phyloP scores from a whole-genome alignment of 2,329 filamentous ascomycete genomes.

The Trichophyton mentagrophytes region DNA sequence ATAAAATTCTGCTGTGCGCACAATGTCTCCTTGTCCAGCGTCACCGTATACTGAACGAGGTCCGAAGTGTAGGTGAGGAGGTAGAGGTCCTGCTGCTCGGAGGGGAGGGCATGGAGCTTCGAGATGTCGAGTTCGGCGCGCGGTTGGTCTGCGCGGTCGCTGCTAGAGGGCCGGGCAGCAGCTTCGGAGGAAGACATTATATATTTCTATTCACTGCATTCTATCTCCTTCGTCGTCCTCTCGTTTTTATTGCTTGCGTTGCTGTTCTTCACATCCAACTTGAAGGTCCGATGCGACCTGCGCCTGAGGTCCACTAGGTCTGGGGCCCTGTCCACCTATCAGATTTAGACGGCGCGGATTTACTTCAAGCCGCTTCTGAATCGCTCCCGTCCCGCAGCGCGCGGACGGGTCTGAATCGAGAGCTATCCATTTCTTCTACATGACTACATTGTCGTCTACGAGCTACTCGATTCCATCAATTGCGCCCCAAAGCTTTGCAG shows the following conservation, averaged over 20 bases:
- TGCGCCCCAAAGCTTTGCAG: neutral
- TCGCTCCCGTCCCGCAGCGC: too few species aligned
- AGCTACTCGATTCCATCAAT: neutral
- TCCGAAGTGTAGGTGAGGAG: constrained; percentile 78
- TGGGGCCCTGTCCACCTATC: too few species aligned
- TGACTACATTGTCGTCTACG: neutral
- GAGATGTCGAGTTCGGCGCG: constrained; percentile 64
- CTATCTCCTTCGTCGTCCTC: neutral
- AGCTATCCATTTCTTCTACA: neutral
- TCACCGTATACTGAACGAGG: constrained; percentile 64
- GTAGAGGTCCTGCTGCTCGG: constrained; percentile 92
- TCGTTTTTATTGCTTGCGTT: neutral
- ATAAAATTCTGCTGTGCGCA: constrained; percentile 81
- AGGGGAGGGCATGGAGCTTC: constrained; percentile 77
- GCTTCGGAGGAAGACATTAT: constrained; percentile 30
- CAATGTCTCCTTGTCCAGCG: constrained; percentile 62
- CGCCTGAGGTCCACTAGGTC: too few species aligned
- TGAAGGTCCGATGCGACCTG: too few species aligned
- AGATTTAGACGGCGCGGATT: neutral
- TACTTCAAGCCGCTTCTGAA: neutral
- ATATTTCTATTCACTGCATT: neutral
- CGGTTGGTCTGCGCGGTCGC: constrained; percentile 24
- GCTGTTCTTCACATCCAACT: neutral
- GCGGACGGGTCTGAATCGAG: neutral
- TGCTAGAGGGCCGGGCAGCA: constrained; percentile 22